Evolutionary conservation across 176 grass and related monocot species (phyloP).

Genomic region (Secale cereale): DNA sequence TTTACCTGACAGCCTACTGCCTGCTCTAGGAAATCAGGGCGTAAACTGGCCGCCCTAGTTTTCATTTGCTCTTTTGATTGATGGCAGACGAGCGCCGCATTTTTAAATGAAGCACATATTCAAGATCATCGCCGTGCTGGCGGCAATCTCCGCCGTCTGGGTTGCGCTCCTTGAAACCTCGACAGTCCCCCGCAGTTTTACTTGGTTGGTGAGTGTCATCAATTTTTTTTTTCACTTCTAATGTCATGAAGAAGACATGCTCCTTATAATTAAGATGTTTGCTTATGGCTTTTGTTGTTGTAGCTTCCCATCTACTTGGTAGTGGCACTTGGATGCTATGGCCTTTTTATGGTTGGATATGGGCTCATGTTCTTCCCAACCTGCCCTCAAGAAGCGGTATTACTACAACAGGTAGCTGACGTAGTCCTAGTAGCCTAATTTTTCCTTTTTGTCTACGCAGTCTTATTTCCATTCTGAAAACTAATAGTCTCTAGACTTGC

Average conservation of each 20-base stretch:
- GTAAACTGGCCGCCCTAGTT: neutral
- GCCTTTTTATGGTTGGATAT: conserved; percentile 89
- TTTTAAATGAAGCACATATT: conserved; percentile 52
- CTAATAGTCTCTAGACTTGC: neutral
- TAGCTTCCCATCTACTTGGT: conserved; percentile 90
- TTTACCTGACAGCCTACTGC: too few relatives aligned
- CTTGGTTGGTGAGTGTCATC: conserved; percentile 74
- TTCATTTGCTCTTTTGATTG: neutral
- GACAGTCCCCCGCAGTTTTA: conserved; percentile 59
- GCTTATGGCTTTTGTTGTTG: neutral
- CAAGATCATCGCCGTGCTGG: conserved; percentile 53
- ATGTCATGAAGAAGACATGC: neutral
- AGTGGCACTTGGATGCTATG: conserved; percentile 81
- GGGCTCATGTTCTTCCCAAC: conserved; percentile 95
- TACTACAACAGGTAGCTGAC: conserved; percentile 70
- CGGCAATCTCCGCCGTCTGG: conserved; percentile 55
- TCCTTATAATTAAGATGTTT: neutral
- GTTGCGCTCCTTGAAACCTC: conserved; percentile 56
- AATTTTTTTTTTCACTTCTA: neutral
- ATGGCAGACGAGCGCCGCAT: neutral
- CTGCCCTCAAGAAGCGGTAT: conserved; percentile 74
- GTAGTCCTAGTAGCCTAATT: neutral
- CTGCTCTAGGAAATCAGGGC: neutral
- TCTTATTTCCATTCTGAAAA: neutral
- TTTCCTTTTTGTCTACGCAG: neutral